These are phyloP conservation scores for Vitis hybrid DNA, from an alignment of 177 flowering plant species.

Conservation along the genomic window DNA sequence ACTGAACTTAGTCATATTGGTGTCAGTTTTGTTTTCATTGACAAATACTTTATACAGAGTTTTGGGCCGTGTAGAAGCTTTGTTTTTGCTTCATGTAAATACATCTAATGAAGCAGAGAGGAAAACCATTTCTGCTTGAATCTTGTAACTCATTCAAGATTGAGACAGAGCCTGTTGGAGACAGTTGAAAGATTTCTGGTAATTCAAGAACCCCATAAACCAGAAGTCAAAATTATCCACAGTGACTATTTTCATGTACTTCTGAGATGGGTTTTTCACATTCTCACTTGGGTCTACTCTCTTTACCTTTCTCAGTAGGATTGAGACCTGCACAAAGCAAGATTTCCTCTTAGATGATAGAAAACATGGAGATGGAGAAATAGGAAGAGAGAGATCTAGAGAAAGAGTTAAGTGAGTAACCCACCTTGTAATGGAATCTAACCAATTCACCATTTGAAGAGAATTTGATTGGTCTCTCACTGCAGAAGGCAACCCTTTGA, in stretches of 20 bases:
- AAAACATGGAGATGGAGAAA: too few relatives aligned
- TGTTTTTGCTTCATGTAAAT: too few relatives aligned
- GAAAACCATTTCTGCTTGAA: too few relatives aligned
- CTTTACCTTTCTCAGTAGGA: not conserved
- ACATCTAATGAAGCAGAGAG: too few relatives aligned
- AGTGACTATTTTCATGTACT: conserved; percentile 18
- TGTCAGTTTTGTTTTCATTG: too few relatives aligned
- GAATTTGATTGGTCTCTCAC: conserved; percentile 22
- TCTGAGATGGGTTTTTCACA: conserved; percentile 15
- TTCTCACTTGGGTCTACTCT: not conserved
- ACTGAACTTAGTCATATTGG: too few relatives aligned
- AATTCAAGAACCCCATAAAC: conserved; percentile 16
- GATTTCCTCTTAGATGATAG: too few relatives aligned
- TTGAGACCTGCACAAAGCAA: not conserved
- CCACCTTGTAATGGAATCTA: conserved; percentile 24
- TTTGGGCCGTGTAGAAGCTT: too few relatives aligned
- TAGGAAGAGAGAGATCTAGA: too few relatives aligned
- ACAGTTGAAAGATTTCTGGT: conserved; percentile 9
- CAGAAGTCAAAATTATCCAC: conserved; percentile 19
- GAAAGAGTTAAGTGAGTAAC: not conserved
- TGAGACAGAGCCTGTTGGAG: too few relatives aligned
- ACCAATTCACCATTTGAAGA: conserved; percentile 16
- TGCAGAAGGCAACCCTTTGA: conserved; percentile 24
- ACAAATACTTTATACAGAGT: too few relatives aligned
- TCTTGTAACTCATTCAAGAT: too few relatives aligned